Percentiles rank a stretch among this genome's conserved stretches.
These are phyloP conservation scores for Rhizopogon salebrosus DNA, from an alignment of 768 basidiomycete species.

Conservation along the genomic window DNA sequence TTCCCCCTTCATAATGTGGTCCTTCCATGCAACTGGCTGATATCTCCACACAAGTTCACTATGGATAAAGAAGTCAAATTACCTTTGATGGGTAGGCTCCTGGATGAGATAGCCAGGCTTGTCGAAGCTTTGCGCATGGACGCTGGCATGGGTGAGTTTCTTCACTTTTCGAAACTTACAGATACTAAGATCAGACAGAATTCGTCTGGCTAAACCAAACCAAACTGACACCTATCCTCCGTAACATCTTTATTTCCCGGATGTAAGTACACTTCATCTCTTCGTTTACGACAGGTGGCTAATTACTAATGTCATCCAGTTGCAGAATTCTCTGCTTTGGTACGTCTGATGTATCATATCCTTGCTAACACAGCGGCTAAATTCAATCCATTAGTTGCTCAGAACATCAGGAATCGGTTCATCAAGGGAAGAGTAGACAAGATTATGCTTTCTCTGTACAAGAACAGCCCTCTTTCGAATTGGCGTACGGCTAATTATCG, in stretches of 20 bases:
- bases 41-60: conserved; percentile 13
- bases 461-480: background rate
- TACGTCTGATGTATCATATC: conserved; percentile 25
- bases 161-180: background rate
- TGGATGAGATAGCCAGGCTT: conserved; percentile 16
- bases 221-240: conserved; percentile 15
- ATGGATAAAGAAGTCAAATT: conserved; percentile 6
- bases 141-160: conserved; percentile 20
- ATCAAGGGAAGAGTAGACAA: conserved; percentile 3
- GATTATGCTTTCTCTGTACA: conserved; percentile 8
- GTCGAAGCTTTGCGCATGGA: conserved; percentile 27
- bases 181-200: background rate
- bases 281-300: background rate
- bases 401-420: conserved; percentile 20
- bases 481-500: conserved; percentile 8
- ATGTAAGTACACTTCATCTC: conserved; percentile 34
- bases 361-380: background rate
- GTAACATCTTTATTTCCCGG: conserved; percentile 39
- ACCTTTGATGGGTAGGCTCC: conserved; percentile 6
- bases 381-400: conserved; percentile 20
- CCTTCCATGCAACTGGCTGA: conserved; percentile 52
- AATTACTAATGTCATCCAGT: conserved; percentile 22
- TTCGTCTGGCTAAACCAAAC: conserved; percentile 5
- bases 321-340: conserved; percentile 44
- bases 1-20: conserved; percentile 38